phyloP scores from a whole-genome alignment of 768 basidiomycete genomes.

The Boletus rex-veris region DNA sequence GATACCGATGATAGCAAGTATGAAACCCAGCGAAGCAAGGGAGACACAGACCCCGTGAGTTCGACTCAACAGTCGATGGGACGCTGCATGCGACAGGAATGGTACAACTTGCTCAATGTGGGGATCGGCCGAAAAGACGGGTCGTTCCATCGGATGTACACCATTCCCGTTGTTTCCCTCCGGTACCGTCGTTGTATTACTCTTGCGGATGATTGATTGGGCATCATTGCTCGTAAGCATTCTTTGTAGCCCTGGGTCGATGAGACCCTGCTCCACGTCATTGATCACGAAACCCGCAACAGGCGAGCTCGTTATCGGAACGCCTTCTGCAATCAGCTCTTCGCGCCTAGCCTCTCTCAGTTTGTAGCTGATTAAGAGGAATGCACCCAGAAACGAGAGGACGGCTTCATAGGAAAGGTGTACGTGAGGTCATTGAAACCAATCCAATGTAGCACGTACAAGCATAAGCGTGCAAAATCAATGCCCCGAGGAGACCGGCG shows the following conservation, averaged over 20 bases:
- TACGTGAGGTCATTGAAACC: neutral
- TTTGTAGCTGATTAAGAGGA: slow-evolving; percentile 54
- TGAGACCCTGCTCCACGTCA: neutral
- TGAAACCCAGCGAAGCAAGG: slow-evolving; percentile 47
- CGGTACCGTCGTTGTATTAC: too few relatives aligned
- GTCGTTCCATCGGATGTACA: slow-evolving; percentile 9
- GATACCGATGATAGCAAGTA: slow-evolving; percentile 47
- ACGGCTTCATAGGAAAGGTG: slow-evolving; percentile 27
- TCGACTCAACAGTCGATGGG: slow-evolving; percentile 42
- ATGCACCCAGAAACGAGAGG: slow-evolving; percentile 53
- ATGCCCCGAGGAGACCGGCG: slow-evolving; percentile 47
- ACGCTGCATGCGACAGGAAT: slow-evolving; percentile 37
- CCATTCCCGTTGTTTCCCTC: neutral
- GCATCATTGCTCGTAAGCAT: neutral
- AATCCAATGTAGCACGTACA: slow-evolving; percentile 32
- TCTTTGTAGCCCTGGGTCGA: too few relatives aligned
- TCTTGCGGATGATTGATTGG: neutral
- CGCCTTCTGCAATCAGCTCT: slow-evolving; percentile 38
- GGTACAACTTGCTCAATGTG: slow-evolving; percentile 50
- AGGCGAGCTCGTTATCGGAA: slow-evolving; percentile 19
- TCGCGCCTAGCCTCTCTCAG: slow-evolving; percentile 49
- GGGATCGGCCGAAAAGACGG: slow-evolving; percentile 43
- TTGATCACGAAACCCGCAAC: neutral
- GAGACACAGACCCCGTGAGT: slow-evolving; percentile 50
- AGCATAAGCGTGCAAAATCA: slow-evolving; percentile 52